Evolutionary conservation across 2,329 filamentous ascomycete genomes (phyloP).

Genomic region (Grosmannia huntii): DNA sequence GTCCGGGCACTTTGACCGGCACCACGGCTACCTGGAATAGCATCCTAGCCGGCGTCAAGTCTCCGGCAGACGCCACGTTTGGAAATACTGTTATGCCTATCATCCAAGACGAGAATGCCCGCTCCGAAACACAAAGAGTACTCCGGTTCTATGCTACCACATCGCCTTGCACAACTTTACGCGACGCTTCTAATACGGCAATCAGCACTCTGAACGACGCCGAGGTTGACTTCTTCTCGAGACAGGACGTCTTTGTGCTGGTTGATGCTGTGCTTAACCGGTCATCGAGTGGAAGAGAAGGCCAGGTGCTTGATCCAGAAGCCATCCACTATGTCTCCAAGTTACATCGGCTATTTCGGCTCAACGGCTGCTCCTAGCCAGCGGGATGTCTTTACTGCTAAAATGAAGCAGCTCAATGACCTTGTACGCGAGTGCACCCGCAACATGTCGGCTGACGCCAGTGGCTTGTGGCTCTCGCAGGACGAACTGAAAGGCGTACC

Average conservation of each 20-base stretch:
- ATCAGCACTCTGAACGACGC: neutral
- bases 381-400: neutral
- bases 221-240: neutral
- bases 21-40: neutral
- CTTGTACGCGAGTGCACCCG: neutral
- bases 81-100: neutral
- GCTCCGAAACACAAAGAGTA: neutral
- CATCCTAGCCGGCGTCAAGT: neutral
- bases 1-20: neutral
- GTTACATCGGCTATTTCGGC: neutral
- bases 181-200: neutral
- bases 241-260: neutral
- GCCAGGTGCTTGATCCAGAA: neutral
- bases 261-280: neutral
- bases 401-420: neutral
- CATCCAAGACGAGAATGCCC: neutral
- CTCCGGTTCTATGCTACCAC: neutral
- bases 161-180: neutral
- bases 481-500: neutral
- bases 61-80: neutral
- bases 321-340: neutral
- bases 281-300: neutral
- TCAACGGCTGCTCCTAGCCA: neutral
- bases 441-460: neutral
- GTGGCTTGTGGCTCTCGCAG: neutral